Base-by-base conservation (phyloP, 1,284 basidiomycete species). In the Apiotrichum domesticum region DNA sequence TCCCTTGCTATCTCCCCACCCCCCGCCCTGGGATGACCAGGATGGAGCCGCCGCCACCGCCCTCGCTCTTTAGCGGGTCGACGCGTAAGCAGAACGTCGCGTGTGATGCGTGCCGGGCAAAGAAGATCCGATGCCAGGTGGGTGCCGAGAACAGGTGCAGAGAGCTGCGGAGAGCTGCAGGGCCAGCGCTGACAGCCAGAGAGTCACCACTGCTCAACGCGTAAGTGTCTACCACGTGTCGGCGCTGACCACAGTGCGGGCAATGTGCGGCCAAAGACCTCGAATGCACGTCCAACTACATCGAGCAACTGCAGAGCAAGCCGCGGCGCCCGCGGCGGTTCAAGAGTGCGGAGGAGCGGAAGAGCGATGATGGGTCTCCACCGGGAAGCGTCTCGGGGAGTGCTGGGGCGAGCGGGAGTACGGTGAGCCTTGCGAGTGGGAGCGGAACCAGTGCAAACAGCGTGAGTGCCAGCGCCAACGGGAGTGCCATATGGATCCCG, bases 21-120 rank as follows among this genome's bases (percentile, higher is more conserved):
- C 29, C 29, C 29, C 29, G 29, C 29, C 29, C 29, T 29, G 29
- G 29, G 29, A 29, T 29, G 29, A 29, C 29, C 37, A 50, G 7
- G 21, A 56, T 56, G 55, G 55, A 56, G 29, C 55, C 55, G 7
- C 51, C 51, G 4, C 55, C 55, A 42, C 14, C 49, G 8, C 11
- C n/a, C 3, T 48, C 54, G 3, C 49, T 56, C 11, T 62, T 55
- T 49, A 55, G 39, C 39, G 58, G 58, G 3, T 53, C 56, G 13
- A 59, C 63, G 4, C 54, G 70, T 35, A 90, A 90, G 71, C 89
- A 93, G 78, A 93, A 93, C 71, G 88, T 89, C 29, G 89, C 90
- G 32, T 93, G 90, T 73, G 90, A 93, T 78, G 87, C 87, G 52
- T 92, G 89, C 81, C 54, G 72, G 10, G 46, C 58, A 32, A 73